phyloP scores from a whole-genome alignment of 352 stramenopile species.

The Phytophthora pinifolia region DNA sequence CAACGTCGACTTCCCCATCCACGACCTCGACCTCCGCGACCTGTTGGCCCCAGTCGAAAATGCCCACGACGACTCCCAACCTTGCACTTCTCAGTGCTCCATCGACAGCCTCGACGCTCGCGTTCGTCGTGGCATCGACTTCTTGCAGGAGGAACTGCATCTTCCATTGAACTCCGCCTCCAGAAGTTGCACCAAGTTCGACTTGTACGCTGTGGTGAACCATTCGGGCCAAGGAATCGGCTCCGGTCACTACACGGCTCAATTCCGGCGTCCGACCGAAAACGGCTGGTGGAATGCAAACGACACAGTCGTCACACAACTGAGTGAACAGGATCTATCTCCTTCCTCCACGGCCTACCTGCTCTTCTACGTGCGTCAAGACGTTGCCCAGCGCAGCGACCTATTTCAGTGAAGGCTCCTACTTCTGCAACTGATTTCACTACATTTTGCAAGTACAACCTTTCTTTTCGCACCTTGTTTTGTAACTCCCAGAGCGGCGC shows the following conservation, averaged over 20 bases:
- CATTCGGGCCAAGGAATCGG: conserved; percentile 91
- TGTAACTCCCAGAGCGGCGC: background rate
- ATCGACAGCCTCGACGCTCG: conserved; percentile 16
- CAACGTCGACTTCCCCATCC: conserved; percentile 91
- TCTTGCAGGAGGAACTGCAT: conserved; percentile 36
- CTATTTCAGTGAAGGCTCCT: conserved; percentile 40
- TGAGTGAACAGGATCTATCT: conserved; percentile 27
- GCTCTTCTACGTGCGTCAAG: conserved; percentile 69
- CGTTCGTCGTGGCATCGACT: conserved; percentile 30
- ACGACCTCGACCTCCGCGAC: conserved; percentile 75
- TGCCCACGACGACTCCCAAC: conserved; percentile 11
- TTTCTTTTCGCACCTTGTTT: background rate
- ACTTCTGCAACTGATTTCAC: conserved; percentile 8
- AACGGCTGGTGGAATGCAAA: conserved; percentile 93
- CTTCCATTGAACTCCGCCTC: conserved; percentile 50
- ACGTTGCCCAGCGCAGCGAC: conserved; percentile 38
- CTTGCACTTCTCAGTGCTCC: conserved; percentile 10
- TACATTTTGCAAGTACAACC: conserved; percentile 21
- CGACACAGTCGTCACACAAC: conserved; percentile 62
- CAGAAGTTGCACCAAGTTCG: conserved; percentile 62
- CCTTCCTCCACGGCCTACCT: conserved; percentile 62
- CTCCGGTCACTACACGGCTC: conserved; percentile 92
- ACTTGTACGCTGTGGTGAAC: conserved; percentile 95
- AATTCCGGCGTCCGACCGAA: conserved; percentile 40
- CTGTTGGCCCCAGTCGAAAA: conserved; percentile 35